These are phyloP conservation scores for Casuarina equisetifolia DNA, from an alignment of 306 rosid species.

Conservation along the genomic window DNA sequence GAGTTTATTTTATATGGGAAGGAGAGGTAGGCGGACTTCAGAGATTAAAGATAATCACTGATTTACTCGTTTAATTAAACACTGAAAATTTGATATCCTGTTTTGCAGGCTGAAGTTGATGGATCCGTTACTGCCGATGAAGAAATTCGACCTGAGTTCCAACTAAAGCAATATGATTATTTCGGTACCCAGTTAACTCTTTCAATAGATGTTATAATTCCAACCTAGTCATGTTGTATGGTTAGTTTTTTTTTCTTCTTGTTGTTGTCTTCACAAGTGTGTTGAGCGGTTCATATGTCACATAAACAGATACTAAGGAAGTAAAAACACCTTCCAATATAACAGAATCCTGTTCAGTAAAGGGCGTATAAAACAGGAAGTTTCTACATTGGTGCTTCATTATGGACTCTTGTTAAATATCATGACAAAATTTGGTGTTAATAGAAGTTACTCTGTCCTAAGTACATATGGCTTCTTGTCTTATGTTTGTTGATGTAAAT, in stretches of 20 bases:
- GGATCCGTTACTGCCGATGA: slow-evolving; percentile 52
- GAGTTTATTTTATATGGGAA: slow-evolving; percentile 84
- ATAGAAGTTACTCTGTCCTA: background rate
- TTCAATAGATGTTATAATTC: slow-evolving; percentile 15
- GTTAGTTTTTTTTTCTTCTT: background rate
- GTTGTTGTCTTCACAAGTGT: background rate
- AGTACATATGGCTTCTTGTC: background rate
- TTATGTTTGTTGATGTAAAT: background rate
- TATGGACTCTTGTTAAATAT: background rate
- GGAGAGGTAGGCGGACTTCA: slow-evolving; percentile 68
- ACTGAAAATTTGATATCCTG: slow-evolving; percentile 27
- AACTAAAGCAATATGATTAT: slow-evolving; percentile 68
- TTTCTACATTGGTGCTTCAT: background rate
- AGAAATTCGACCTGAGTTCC: slow-evolving; percentile 69
- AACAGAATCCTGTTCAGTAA: background rate
- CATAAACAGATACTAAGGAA: too few relatives aligned
- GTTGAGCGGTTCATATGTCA: background rate
- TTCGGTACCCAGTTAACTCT: slow-evolving; percentile 70
- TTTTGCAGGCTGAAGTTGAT: slow-evolving; percentile 77
- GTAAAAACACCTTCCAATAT: too few relatives aligned
- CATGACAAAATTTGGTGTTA: background rate
- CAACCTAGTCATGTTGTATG: background rate
- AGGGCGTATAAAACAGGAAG: background rate
- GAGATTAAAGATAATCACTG: background rate
- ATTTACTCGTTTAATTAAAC: background rate